A percentile compares a stretch with the other conserved stretches of the same genome.
phyloP scores from a whole-genome alignment of 2,329 filamentous ascomycete species.

The Daldinia sp. region DNA sequence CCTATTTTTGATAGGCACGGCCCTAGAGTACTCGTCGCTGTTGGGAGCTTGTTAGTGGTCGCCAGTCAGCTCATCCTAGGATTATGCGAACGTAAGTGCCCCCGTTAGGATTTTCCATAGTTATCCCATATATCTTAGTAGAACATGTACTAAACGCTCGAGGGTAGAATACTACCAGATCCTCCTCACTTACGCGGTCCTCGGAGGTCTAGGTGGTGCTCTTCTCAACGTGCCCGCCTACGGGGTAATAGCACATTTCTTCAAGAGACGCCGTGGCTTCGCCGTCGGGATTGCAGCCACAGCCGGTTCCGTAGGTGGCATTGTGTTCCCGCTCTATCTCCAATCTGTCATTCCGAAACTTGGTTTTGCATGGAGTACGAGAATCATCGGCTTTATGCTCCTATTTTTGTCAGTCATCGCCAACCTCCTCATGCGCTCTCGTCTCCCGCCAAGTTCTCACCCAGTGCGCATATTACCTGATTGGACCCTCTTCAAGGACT shows the following conservation, averaged over 20 bases:
- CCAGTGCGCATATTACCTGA: slow-evolving; percentile 62
- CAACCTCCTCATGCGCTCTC: slow-evolving; percentile 59
- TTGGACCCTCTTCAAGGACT: slow-evolving; percentile 67
- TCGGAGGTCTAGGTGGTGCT: slow-evolving; percentile 76
- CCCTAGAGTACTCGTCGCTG: slow-evolving; percentile 70
- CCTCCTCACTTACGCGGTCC: slow-evolving; percentile 76
- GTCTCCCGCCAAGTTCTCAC: slow-evolving; percentile 59
- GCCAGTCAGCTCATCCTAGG: slow-evolving; percentile 72
- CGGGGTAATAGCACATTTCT: slow-evolving; percentile 80
- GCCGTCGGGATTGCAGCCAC: slow-evolving; percentile 85
- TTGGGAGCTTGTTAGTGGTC: slow-evolving; percentile 69
- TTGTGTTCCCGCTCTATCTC: slow-evolving; percentile 65
- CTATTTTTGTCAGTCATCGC: slow-evolving; percentile 57
- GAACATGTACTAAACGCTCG: neutral
- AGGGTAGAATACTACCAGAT: slow-evolving; percentile 76
- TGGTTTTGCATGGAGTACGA: slow-evolving; percentile 59
- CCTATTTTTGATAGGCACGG: slow-evolving; percentile 83
- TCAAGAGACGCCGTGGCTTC: slow-evolving; percentile 74
- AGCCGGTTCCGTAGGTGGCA: slow-evolving; percentile 74
- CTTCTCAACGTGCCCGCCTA: slow-evolving; percentile 81
- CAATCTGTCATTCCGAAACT: slow-evolving; percentile 55
- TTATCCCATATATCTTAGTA: neutral
- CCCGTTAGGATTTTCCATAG: neutral
- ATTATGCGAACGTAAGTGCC: slow-evolving; percentile 62
- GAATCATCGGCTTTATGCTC: slow-evolving; percentile 60